phyloP scores from a whole-genome alignment of 2,329 filamentous ascomycete species.

The Trichoderma breve region DNA sequence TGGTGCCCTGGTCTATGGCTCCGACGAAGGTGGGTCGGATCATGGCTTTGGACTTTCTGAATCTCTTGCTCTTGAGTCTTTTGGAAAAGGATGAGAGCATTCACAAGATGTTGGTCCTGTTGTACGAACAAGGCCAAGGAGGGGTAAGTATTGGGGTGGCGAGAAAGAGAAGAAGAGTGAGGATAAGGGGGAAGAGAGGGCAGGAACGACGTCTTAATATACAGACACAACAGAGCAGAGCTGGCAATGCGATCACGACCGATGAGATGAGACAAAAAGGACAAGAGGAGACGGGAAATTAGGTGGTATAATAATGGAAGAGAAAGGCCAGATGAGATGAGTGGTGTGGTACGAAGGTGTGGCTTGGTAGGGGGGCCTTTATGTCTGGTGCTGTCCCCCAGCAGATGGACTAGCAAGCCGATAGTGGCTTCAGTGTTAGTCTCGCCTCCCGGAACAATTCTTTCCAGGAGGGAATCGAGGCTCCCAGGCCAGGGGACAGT shows the following conservation, averaged over 20 bases:
- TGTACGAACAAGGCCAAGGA: neutral
- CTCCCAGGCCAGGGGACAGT: neutral
- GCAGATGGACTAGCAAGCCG: neutral
- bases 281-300: neutral
- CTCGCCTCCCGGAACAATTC: constrained; percentile 17
- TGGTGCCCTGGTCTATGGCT: constrained; percentile 78
- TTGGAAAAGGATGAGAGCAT: constrained; percentile 24
- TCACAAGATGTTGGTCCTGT: neutral
- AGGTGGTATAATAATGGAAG: neutral
- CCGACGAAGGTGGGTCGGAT: constrained; percentile 58
- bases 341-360: neutral
- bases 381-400: neutral
- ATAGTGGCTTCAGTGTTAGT: neutral
- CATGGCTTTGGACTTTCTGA: neutral
- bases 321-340: neutral
- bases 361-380: neutral
- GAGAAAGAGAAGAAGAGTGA: neutral
- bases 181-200: neutral
- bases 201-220: neutral
- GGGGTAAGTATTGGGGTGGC: neutral
- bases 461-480: constrained; percentile 16
- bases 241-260: neutral
- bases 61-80: neutral
- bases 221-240: constrained; percentile 1
- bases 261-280: neutral